phyloP scores from a whole-genome alignment of 2,329 filamentous ascomycete species.

The Beauveria medogensis region DNA sequence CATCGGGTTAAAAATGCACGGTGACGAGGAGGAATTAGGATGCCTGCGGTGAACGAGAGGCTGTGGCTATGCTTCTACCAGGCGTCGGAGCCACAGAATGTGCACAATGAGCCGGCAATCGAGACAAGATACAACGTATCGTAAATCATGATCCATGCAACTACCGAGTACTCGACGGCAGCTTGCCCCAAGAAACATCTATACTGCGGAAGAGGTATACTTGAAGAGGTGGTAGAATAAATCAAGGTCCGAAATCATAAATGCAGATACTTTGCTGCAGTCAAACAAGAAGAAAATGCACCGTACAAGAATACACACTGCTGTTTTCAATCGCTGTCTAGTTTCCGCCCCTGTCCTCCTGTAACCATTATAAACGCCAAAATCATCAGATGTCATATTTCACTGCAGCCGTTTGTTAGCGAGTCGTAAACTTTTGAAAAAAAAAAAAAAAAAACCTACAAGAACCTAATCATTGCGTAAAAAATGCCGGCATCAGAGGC shows the following conservation, averaged over 20 bases:
- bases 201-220: too few species aligned
- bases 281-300: not conserved
- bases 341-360: not conserved
- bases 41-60: not conserved
- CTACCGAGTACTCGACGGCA: not conserved
- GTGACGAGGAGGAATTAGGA: not conserved
- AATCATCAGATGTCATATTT: not conserved
- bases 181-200: not conserved
- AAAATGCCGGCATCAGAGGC: constrained; percentile 6
- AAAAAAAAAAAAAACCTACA: not conserved
- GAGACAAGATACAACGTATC: not conserved
- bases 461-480: not conserved
- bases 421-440: too few species aligned
- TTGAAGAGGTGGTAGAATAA: too few species aligned
- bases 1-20: not conserved
- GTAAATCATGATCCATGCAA: not conserved
- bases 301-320: not conserved
- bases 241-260: not conserved
- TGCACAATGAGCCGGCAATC: not conserved
- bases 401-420: not conserved
- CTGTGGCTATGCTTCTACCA: not conserved
- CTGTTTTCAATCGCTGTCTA: not conserved
- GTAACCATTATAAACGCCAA: not conserved
- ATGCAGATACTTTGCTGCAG: not conserved
- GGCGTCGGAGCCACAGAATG: not conserved